Conservation (phyloP, 768 basidiomycete species). For the Leccinum pellstonianum region DNA sequence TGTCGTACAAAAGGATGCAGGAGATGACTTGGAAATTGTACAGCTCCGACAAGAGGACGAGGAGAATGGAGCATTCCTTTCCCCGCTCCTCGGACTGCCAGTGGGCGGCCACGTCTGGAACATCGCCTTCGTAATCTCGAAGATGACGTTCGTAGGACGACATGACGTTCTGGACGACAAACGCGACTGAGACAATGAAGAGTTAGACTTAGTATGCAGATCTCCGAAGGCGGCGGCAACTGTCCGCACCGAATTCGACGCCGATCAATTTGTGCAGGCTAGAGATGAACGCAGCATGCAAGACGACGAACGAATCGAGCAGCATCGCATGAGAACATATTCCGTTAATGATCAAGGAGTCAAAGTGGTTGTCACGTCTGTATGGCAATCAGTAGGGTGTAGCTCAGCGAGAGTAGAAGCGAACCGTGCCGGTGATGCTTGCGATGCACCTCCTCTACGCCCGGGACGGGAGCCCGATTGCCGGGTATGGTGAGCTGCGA, state of each 20-base stretch:
- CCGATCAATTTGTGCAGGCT: slow-evolving; percentile 80
- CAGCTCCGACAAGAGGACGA: slow-evolving; percentile 84
- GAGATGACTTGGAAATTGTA: slow-evolving; percentile 97
- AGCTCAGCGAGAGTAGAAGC: slow-evolving; percentile 13
- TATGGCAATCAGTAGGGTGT: slow-evolving; percentile 7
- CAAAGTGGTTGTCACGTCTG: slow-evolving; percentile 81
- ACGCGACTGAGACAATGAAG: slow-evolving; percentile 55
- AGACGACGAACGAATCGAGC: slow-evolving; percentile 85
- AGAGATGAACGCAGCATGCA: slow-evolving; percentile 84
- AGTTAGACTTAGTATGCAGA: neutral
- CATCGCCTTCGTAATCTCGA: slow-evolving; percentile 27
- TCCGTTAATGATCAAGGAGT: slow-evolving; percentile 73
- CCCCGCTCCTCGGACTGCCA: slow-evolving; percentile 49
- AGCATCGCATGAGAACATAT: slow-evolving; percentile 79
- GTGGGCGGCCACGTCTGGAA: slow-evolving; percentile 17
- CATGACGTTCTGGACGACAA: slow-evolving; percentile 75
- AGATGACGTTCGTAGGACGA: slow-evolving; percentile 64
- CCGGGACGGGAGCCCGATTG: too few relatives aligned
- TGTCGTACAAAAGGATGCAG: slow-evolving; percentile 84
- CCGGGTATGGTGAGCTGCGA: too few relatives aligned
- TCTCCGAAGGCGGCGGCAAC: neutral
- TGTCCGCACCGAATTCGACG: slow-evolving; percentile 79
- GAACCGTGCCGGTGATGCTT: slow-evolving; percentile 76
- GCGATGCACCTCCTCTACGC: slow-evolving; percentile 73
- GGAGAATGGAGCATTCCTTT: slow-evolving; percentile 88